phyloP scores from a whole-genome alignment of 306 rosid genomes.

The Canavalia ensiformis region DNA sequence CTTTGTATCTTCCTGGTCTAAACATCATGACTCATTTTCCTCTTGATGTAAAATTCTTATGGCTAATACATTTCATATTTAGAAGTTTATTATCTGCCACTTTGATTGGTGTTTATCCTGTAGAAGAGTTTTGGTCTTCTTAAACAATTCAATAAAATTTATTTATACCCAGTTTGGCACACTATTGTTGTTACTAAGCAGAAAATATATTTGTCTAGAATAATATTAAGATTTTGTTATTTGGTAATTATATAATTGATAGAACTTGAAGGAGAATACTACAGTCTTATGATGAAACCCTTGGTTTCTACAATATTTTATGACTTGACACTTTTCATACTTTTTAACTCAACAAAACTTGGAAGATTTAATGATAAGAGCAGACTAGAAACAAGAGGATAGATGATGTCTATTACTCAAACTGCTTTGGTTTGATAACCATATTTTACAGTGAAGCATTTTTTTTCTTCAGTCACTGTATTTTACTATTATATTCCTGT shows the following conservation, averaged over 20 bases:
- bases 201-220: conserved; percentile 16
- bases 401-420: conserved; percentile 27
- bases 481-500: conserved; percentile 37
- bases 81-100: conserved; percentile 18
- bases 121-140: conserved; percentile 14
- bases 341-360: conserved; percentile 9
- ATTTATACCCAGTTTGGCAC: conserved; percentile 15
- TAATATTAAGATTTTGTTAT: conserved; percentile 19
- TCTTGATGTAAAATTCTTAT: conserved; percentile 32
- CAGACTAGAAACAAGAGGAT: conserved; percentile 3
- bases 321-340: conserved; percentile 27
- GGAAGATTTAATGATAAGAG: conserved; percentile 5
- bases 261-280: conserved; percentile 33
- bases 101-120: conserved; percentile 24
- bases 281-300: conserved; percentile 24
- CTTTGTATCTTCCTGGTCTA: conserved; percentile 35
- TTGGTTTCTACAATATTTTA: conserved; percentile 4
- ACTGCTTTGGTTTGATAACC: conserved; percentile 41
- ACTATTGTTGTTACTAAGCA: background rate
- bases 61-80: conserved; percentile 32
- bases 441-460: conserved; percentile 25
- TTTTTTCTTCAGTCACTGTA: conserved; percentile 36
- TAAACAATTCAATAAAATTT: conserved; percentile 30
- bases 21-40: conserved; percentile 29
- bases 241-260: conserved; percentile 21